A percentile compares a stretch with the other conserved stretches of the same genome.
Conservation (phyloP, 768 basidiomycete species). For the Piloderma croceum region DNA sequence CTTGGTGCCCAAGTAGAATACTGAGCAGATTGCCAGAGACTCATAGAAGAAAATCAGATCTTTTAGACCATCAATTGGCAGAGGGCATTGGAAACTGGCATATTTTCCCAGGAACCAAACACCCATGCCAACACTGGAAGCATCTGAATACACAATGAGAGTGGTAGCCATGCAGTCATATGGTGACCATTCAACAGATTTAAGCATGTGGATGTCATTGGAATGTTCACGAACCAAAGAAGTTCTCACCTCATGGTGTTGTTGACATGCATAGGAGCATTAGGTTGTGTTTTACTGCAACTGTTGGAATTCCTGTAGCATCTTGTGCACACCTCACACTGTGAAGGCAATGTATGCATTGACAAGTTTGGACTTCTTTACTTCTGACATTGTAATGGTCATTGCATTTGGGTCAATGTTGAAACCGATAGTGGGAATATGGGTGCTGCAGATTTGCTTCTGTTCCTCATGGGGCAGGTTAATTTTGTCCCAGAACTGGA, state of each 20-base stretch:
- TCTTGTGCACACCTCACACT: too few relatives aligned
- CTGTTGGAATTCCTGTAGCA: conserved; percentile 21
- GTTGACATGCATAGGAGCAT: conserved; percentile 15
- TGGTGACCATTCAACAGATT: conserved; percentile 10
- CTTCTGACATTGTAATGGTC: too few relatives aligned
- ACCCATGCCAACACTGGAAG: conserved; percentile 15
- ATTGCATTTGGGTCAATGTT: too few relatives aligned
- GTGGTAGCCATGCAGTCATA: too few relatives aligned
- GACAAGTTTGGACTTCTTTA: too few relatives aligned
- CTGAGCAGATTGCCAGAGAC: too few relatives aligned
- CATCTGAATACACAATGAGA: too few relatives aligned
- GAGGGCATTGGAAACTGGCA: conserved; percentile 10
- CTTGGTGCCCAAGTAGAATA: too few relatives aligned
- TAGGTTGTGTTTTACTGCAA: conserved; percentile 10
- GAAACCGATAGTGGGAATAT: conserved; percentile 25
- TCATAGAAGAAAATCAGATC: too few relatives aligned
- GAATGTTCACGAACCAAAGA: conserved; percentile 13
- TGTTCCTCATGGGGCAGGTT: conserved; percentile 18
- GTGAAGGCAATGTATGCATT: too few relatives aligned
- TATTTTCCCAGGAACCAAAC: conserved; percentile 20
- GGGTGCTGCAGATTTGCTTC: conserved; percentile 18
- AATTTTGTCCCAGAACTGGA: conserved; percentile 21
- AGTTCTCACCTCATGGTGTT: conserved; percentile 12
- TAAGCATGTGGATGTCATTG: conserved; percentile 8
- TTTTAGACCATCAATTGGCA: conserved; percentile 3